phyloP scores from a whole-genome alignment of 139 green algal genomes.

The Deuterostichococcus epilithicus region DNA sequence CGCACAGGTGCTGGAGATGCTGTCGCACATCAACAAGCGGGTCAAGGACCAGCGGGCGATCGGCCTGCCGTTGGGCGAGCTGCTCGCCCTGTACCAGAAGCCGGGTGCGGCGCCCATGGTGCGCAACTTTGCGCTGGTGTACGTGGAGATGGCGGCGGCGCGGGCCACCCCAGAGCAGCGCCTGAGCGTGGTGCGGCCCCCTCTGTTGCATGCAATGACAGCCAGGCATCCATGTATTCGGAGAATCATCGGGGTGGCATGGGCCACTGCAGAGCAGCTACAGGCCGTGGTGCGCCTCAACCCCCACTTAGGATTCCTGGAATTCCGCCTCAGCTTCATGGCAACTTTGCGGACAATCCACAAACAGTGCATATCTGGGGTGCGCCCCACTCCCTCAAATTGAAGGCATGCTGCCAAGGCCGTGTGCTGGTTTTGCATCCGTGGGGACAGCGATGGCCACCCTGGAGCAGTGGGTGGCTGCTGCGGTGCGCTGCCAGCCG shows the following conservation, averaged over 20 bases:
- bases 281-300: no score
- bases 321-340: no score
- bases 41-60: slow-evolving; percentile 51
- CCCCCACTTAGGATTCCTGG: no score
- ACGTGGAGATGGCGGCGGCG: slow-evolving; percentile 69
- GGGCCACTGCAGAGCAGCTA: slow-evolving; percentile 32
- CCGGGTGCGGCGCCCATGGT: slow-evolving; percentile 33
- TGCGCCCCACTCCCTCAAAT: no score
- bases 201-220: neutral
- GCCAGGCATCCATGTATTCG: neutral
- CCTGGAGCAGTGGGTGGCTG: no score
- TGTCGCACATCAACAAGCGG: slow-evolving; percentile 91
- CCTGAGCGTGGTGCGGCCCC: slow-evolving; percentile 30
- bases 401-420: no score
- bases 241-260: slow-evolving; percentile 59
- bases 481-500: no score
- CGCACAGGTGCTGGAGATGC: slow-evolving; percentile 78
- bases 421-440: no score
- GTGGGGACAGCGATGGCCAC: no score
- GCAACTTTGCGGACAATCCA: no score
- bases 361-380: no score
- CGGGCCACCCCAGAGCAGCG: slow-evolving; percentile 36
- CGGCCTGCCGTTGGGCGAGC: slow-evolving; percentile 64
- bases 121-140: slow-evolving; percentile 80
- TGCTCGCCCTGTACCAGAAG: slow-evolving; percentile 48